Evolutionary conservation across 208 protist species (phyloP).

Genomic region (Giardia muris): DNA sequence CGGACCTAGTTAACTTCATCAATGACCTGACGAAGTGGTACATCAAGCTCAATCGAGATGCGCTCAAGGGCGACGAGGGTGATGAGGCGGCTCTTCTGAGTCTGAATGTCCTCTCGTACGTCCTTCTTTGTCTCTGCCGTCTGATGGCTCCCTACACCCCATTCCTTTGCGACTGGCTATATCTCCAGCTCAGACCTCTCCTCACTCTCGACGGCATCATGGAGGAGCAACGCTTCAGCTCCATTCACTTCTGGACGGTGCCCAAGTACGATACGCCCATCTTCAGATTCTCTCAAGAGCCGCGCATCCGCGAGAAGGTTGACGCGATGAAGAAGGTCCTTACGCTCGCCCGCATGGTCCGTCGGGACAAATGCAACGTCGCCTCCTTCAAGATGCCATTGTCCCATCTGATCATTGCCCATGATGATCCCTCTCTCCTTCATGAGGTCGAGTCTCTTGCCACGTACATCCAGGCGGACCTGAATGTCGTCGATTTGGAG

Average conservation of each 20-base stretch:
- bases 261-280: conserved; percentile 65
- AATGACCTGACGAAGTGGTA: conserved; percentile 97
- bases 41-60: conserved; percentile 54
- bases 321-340: conserved; percentile 65
- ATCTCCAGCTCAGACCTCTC: conserved; percentile 73
- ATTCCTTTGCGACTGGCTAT: conserved; percentile 88
- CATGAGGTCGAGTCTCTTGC: conserved; percentile 56
- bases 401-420: conserved; percentile 63
- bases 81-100: conserved; percentile 55
- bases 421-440: conserved; percentile 55
- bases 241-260: conserved; percentile 64
- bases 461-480: conserved; percentile 68
- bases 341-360: conserved; percentile 68
- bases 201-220: conserved; percentile 49
- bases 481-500: conserved; percentile 64
- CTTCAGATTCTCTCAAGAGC: conserved; percentile 47
- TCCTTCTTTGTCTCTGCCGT: conserved; percentile 62
- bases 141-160: conserved; percentile 91
- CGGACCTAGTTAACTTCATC: conserved; percentile 80
- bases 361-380: conserved; percentile 62
- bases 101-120: conserved; percentile 67
- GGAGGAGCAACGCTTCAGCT: conserved; percentile 32
- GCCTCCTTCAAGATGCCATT: conserved; percentile 60
- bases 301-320: conserved; percentile 50
- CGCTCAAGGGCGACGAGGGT: conserved; percentile 13